Evolutionary conservation across 352 stramenopile genomes (phyloP).

Genomic region (Phytophthora fragariaefolia): DNA sequence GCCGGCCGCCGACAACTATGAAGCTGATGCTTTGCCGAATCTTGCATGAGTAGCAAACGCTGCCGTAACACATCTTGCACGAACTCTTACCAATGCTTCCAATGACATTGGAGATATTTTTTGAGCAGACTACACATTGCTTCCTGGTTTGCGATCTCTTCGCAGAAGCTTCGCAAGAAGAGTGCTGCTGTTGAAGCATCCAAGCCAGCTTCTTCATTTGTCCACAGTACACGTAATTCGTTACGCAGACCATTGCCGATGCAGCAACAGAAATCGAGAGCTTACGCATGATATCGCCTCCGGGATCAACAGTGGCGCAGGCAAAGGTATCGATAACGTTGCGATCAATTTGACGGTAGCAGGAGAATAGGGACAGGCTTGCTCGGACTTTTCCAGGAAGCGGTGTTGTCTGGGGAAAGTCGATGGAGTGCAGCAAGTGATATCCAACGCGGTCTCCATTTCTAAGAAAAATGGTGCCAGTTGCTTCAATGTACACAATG

Average conservation of each 20-base stretch:
- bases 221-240: conserved; percentile 47
- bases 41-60: conserved; percentile 44
- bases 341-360: conserved; percentile 43
- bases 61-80: conserved; percentile 43
- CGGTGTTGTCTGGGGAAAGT: conserved; percentile 46
- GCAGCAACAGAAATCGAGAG: conserved; percentile 29
- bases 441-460: conserved; percentile 42
- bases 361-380: conserved; percentile 43
- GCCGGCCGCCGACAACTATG: conserved; percentile 26
- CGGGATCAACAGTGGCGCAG: conserved; percentile 28
- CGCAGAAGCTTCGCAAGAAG: not conserved
- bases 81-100: conserved; percentile 31
- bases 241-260: conserved; percentile 37
- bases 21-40: conserved; percentile 49
- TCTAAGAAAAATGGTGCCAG: conserved; percentile 20
- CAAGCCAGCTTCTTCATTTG: conserved; percentile 68
- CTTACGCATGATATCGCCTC: conserved; percentile 36
- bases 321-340: conserved; percentile 47
- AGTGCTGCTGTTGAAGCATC: conserved; percentile 31
- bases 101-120: conserved; percentile 27
- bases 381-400: conserved; percentile 39
- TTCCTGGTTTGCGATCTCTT: not conserved
- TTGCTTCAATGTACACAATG: conserved; percentile 44
- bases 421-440: conserved; percentile 47
- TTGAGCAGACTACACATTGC: conserved; percentile 32